phyloP scores from a whole-genome alignment of 1,284 basidiomycete species.

The Macrocybe sp. region DNA sequence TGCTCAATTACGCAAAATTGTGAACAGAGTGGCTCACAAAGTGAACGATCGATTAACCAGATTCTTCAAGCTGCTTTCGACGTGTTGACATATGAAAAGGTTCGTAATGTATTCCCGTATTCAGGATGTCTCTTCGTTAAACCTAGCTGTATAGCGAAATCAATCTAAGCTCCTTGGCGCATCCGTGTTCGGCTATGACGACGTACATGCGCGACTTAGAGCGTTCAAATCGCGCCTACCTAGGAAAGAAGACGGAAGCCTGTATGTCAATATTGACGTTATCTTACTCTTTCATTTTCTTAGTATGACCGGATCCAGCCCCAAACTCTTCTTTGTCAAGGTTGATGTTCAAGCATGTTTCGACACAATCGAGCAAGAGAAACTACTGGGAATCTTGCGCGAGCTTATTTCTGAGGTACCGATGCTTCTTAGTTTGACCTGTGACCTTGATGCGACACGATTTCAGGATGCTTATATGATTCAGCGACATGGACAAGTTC shows the following conservation, averaged over 20 bases:
- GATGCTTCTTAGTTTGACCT: background rate
- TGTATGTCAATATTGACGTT: slow-evolving; percentile 41
- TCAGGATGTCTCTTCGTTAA: background rate
- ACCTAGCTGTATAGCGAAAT: slow-evolving; percentile 42
- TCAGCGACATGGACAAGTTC: slow-evolving; percentile 61
- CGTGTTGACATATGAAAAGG: slow-evolving; percentile 85
- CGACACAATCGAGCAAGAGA: slow-evolving; percentile 92
- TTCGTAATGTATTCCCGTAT: slow-evolving; percentile 18
- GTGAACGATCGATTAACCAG: slow-evolving; percentile 75
- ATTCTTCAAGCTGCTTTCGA: slow-evolving; percentile 80
- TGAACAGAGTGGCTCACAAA: slow-evolving; percentile 21
- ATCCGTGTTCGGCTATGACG: slow-evolving; percentile 80
- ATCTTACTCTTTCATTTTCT: background rate
- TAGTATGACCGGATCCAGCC: slow-evolving; percentile 38
- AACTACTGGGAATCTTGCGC: slow-evolving; percentile 75
- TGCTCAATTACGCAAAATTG: background rate
- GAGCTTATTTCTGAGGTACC: slow-evolving; percentile 69
- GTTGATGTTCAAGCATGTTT: slow-evolving; percentile 95
- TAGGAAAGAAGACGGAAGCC: slow-evolving; percentile 32
- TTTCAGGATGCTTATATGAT: slow-evolving; percentile 59
- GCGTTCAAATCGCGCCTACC: slow-evolving; percentile 58
- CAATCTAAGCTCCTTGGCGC: slow-evolving; percentile 67
- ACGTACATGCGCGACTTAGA: slow-evolving; percentile 74
- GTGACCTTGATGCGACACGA: background rate
- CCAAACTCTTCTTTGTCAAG: slow-evolving; percentile 91